These are phyloP conservation scores for Claviceps spartinae DNA, from an alignment of 2,329 filamentous ascomycete species.

Conservation along the genomic window DNA sequence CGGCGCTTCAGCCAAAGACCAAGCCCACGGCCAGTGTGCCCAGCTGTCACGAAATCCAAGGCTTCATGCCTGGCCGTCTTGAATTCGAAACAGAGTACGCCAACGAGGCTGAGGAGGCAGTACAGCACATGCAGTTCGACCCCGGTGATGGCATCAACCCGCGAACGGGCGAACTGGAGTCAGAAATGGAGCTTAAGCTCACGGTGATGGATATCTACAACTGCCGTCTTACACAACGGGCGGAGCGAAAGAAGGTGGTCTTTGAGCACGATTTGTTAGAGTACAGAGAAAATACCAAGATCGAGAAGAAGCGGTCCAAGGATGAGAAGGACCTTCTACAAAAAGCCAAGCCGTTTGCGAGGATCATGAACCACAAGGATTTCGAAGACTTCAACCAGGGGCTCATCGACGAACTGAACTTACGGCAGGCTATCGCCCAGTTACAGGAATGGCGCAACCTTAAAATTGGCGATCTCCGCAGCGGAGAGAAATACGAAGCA, in stretches of 20 bases:
- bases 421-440: conserved; percentile 78
- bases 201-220: conserved; percentile 99
- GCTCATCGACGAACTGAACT: conserved; percentile 77
- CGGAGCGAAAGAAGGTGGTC: conserved; percentile 89
- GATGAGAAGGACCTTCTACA: conserved; percentile 85
- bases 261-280: conserved; percentile 92
- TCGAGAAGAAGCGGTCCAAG: conserved; percentile 91
- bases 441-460: conserved; percentile 86
- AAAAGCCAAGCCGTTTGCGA: conserved; percentile 88
- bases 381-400: conserved; percentile 78
- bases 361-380: conserved; percentile 91
- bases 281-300: conserved; percentile 77
- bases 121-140: conserved; percentile 97
- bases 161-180: conserved; percentile 71
- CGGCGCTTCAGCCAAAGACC: conserved; percentile 76
- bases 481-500: conserved; percentile 82
- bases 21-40: conserved; percentile 94
- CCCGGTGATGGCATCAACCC: conserved; percentile 87
- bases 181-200: conserved; percentile 94
- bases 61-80: conserved; percentile 93
- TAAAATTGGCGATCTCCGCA: conserved; percentile 70
- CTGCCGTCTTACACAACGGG: conserved; percentile 72
- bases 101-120: conserved; percentile 95
- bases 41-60: conserved; percentile 93
- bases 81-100: conserved; percentile 97